Conservation (phyloP, 257 asterid species). For the Anisodus acutangulus region DNA sequence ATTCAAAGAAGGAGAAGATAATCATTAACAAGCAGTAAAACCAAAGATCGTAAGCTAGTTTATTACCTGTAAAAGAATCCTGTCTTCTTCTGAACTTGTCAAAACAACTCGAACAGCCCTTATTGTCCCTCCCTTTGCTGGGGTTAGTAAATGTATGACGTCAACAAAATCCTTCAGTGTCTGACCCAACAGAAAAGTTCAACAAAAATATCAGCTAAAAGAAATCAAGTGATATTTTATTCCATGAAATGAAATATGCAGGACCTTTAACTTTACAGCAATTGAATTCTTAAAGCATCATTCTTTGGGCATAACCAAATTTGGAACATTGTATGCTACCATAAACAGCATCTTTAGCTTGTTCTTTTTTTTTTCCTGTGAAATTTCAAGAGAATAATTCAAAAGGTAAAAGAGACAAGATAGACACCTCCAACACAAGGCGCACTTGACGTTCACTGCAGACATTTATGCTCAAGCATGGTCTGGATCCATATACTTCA, state of each 20-base stretch:
- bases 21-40: slow-evolving; percentile 26
- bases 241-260: neutral
- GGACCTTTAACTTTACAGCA: neutral
- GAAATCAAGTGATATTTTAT: slow-evolving; percentile 8
- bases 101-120: slow-evolving; percentile 71
- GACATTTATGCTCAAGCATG: slow-evolving; percentile 74
- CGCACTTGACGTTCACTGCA: slow-evolving; percentile 87
- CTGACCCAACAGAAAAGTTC: slow-evolving; percentile 52
- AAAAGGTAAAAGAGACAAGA: slow-evolving; percentile 17
- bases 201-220: slow-evolving; percentile 32
- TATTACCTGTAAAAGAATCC: slow-evolving; percentile 66
- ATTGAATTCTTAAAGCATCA: neutral
- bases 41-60: slow-evolving; percentile 28
- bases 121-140: slow-evolving; percentile 59
- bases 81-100: slow-evolving; percentile 82
- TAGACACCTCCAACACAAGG: slow-evolving; percentile 67
- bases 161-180: slow-evolving; percentile 57
- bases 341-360: neutral
- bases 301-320: neutral
- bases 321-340: neutral
- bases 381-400: neutral
- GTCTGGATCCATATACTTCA: slow-evolving; percentile 76
- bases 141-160: slow-evolving; percentile 63
- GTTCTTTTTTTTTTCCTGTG: neutral
- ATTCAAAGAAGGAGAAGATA: slow-evolving; percentile 31